These are phyloP conservation scores for Candida dubliniensis DNA, from an alignment of 1,139 yeast genomes.

Conservation along the genomic window DNA sequence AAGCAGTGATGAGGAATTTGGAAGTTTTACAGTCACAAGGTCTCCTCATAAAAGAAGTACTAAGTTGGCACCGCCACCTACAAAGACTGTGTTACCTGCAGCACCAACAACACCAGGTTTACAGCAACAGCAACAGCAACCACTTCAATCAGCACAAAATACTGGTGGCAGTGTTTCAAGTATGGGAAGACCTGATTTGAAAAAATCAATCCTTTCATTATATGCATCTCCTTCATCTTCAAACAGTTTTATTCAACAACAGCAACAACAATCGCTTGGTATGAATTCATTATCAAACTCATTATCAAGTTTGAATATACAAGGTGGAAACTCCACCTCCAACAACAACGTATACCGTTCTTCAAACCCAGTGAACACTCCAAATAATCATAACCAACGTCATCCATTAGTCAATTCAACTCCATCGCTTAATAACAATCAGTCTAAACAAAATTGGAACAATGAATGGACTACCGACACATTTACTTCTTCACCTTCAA, in stretches of 20 bases:
- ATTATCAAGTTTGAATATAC: slow-evolving; percentile 37
- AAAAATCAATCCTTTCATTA: slow-evolving; percentile 84
- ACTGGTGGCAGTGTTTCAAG: slow-evolving; percentile 34
- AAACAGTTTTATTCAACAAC: slow-evolving; percentile 31
- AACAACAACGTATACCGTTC: background rate
- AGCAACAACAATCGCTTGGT: slow-evolving; percentile 17
- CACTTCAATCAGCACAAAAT: slow-evolving; percentile 30
- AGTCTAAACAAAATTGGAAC: slow-evolving; percentile 21
- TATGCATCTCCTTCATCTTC: slow-evolving; percentile 68
- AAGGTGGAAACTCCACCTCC: slow-evolving; percentile 5
- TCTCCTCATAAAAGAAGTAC: slow-evolving; percentile 12
- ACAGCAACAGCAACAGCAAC: background rate
- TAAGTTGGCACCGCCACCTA: slow-evolving; percentile 9
- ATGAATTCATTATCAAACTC: slow-evolving; percentile 31
- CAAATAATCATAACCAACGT: background rate
- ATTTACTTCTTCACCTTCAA: too few species aligned
- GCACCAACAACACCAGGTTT: slow-evolving; percentile 3
- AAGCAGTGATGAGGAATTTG: slow-evolving; percentile 40
- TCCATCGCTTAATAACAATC: slow-evolving; percentile 5
- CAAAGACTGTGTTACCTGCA: slow-evolving; percentile 1
- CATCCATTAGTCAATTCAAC: slow-evolving; percentile 3
- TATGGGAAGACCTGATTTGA: slow-evolving; percentile 60
- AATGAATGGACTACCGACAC: slow-evolving; percentile 39
- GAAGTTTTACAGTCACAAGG: slow-evolving; percentile 37
- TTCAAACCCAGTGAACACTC: background rate